Base-by-base conservation (phyloP, 257 asterid genomes). In the Solanum gandarillasii region DNA sequence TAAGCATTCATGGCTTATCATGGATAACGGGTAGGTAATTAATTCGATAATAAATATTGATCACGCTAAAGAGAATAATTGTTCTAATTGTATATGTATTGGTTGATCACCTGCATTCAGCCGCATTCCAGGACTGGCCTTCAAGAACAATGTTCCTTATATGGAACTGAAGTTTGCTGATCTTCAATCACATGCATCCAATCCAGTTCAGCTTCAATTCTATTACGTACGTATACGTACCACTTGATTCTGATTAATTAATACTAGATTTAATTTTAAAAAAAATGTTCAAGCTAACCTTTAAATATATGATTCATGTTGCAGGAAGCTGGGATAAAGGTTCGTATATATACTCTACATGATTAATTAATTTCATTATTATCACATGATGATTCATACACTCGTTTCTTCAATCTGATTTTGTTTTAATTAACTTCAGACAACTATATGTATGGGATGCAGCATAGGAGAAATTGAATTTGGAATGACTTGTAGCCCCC, bases 281-380 rank as follows among this genome's bases (percentile, higher is more conserved):
- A 31, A 36, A 58, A 21, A 1, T 43, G 1, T 27, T 52, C n/a
- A 41, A 81, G 39, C 31, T 41, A 48, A 43, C 12, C 11, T 38
- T 29, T 23, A 31, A 86, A 41, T 38, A 31, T 38, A 29, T 71
- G 35, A 31, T 35, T 71, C 39, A 39, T 87, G 55, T 60, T 90
- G 55, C 98, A 95, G 99, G 98, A 92, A 93, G 97, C 99, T 48
- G 92, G 98, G 88, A 93, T 96, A 76, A 92, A 95, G 98, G 99
- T 95, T 60, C 29, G 93, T 89, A 52, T 16, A 52, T 52, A 52
- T 52, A 29, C 31, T 29, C 31, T 29, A 55, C 25, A 74, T 83
- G 55, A 43, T 76, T 20, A 8, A 36, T 39, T 46, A 34, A 58
- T 16, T 75, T 4, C 36, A 65, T 65, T 27, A 65, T 65, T 27